Conservation (phyloP, 495 filamentous ascomycete species). For the Penicillium paxilli region DNA sequence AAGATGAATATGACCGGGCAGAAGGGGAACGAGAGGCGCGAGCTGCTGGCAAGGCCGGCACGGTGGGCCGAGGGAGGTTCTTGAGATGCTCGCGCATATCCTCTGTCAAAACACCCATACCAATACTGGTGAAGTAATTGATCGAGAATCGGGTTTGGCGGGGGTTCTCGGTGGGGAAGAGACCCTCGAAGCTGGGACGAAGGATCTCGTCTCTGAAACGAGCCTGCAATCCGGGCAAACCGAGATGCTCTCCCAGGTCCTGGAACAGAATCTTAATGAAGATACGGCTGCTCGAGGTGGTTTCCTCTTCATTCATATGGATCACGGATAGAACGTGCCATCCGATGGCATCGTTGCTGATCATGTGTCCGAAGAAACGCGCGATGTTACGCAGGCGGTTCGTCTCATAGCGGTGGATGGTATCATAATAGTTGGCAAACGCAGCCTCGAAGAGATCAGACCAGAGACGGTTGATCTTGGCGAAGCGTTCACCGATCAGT, state of each 20-base stretch:
- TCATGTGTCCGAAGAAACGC: constrained; percentile 88
- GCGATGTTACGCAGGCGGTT: constrained; percentile 93
- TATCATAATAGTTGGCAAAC: constrained; percentile 93
- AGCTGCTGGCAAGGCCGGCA: constrained; percentile 62
- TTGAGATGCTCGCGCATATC: constrained; percentile 90
- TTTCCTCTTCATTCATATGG: constrained; percentile 94
- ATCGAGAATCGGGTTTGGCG: constrained; percentile 93
- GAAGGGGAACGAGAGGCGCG: constrained; percentile 58
- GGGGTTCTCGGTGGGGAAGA: constrained; percentile 87
- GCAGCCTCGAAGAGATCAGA: constrained; percentile 83
- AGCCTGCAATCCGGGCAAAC: constrained; percentile 73
- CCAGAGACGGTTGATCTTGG: constrained; percentile 94
- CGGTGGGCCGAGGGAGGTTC: constrained; percentile 75
- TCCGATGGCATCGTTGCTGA: constrained; percentile 82
- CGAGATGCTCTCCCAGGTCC: constrained; percentile 83
- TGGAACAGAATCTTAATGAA: constrained; percentile 98
- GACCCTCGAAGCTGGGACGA: constrained; percentile 74
- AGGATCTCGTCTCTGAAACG: constrained; percentile 76
- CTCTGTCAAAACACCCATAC: constrained; percentile 91
- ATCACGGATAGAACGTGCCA: constrained; percentile 88
- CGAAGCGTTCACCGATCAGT: constrained; percentile 89
- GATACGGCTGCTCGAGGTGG: constrained; percentile 90
- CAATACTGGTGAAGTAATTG: constrained; percentile 98
- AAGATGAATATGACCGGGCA: constrained; percentile 55
- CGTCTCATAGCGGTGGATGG: constrained; percentile 94